Evolutionary conservation across 2,329 filamentous ascomycete genomes (phyloP), one percentile per base, ranked within the genome.

Genomic region (Capronia americana): DNA sequence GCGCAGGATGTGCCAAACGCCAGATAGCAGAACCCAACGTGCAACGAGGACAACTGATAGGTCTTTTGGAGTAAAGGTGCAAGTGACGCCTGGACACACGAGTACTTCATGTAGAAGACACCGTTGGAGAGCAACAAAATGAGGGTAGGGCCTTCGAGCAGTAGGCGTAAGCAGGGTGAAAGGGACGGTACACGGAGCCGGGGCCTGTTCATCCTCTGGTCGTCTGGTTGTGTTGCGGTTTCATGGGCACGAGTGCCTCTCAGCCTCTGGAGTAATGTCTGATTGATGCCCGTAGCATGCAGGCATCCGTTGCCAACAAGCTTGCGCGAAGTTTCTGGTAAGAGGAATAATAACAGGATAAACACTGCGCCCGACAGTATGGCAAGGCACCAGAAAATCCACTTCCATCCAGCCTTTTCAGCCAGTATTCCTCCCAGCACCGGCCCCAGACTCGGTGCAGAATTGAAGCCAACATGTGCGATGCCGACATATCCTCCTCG

Each of bases 401-500:
- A 70, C 61, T 73, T 74, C 80, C 80, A 82, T 1, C 80, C 80
- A 8, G 80, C 63, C 0, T 72, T 70, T 3, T 73, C 74, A 7
- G 77, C 73, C 3, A 82, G 69, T 0, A 72, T 73, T 41, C 80
- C 81, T 20, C 80, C 80, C 26, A 82, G 77, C 0, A 82, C 71
- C 0, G 81, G 80, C 2, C 80, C 80, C 4, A 81, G 66, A 1
- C 78, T 77, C n/a, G 88, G 85, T 67, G 76, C 75, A 1, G 75
- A 72, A 1, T 79, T 69, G 10, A 77, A 53, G 0, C 78, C 78
- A 6, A 75, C 76, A 48, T 78, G 75, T 32, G 80, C 78, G 24
- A 78, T 71, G 60, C 86, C 90, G 75, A 82, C 79, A 61, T 75
- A 82, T 0, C 75, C 76, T 2, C 79, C 81, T 0, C 80, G 73